These are phyloP conservation scores for Coix lacrymajobi DNA, from an alignment of 176 grass and related monocot species.

Conservation along the genomic window DNA sequence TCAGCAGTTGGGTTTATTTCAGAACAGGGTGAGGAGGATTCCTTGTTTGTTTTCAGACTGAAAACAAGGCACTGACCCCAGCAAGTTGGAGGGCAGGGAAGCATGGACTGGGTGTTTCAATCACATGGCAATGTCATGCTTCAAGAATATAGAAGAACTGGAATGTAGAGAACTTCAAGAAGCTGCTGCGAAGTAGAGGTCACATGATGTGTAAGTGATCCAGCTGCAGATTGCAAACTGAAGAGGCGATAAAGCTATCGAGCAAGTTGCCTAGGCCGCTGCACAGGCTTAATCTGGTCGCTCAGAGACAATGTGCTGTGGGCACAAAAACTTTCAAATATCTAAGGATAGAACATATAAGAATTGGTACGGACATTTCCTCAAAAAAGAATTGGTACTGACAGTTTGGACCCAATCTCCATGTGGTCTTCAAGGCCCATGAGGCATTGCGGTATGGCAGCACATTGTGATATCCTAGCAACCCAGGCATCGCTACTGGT, in stretches of 20 bases:
- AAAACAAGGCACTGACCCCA: background rate
- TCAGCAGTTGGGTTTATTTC: background rate
- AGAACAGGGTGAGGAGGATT: background rate
- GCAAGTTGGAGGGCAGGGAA: no score
- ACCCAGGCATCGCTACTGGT: background rate
- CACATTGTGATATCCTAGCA: background rate
- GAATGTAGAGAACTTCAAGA: background rate
- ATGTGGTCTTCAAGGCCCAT: background rate
- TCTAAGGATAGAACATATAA: background rate
- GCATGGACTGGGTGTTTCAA: no score
- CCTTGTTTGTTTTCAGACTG: background rate
- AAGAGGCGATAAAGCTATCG: background rate
- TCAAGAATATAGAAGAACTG: no score
- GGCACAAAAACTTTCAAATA: background rate
- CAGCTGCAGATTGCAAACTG: background rate
- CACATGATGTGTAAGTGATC: conserved; percentile 11
- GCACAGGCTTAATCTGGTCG: background rate
- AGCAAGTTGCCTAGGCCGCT: background rate
- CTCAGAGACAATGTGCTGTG: background rate
- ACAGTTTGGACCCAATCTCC: background rate
- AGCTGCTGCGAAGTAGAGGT: background rate
- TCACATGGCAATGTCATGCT: no score
- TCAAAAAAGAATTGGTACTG: background rate
- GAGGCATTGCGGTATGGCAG: background rate
- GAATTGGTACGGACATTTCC: background rate